Base-by-base conservation (phyloP, 2,329 filamentous ascomycete genomes). In the Didymella exigua region DNA sequence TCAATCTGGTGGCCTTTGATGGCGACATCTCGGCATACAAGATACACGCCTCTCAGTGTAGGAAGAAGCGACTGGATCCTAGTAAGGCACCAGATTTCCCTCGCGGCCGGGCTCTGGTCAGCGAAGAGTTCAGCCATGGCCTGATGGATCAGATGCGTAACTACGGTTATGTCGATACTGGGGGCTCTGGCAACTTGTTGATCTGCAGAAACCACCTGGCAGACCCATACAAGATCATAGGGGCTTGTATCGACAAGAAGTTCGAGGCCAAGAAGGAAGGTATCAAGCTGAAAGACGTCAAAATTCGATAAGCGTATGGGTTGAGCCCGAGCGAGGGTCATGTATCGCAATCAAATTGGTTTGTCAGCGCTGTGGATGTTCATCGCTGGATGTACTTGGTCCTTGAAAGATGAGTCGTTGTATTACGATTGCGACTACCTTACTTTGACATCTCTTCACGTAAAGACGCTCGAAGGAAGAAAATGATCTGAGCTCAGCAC, bases 111-210 rank as follows among this genome's bases (percentile, higher is more conserved):
- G 67, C 63, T 8, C 33, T 72, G 31, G 60, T 72, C 14, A 60
- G 56, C 11, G 65, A 66, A 18, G 63, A 67, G 19, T 71, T 69
- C 52, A 57, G 24, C 8, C 67, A 71, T 47, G 54, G 72, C 1
- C 27, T 61, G 19, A 44, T 34, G 23, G 41, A 40, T 18, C 29
- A 44, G 18, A 51, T 57, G 56, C 44, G 59, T 10, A 49, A 56
- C 49, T 61, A 61, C 29, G 59, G 56, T 5, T 61, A 59, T 13
- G 46, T 61, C 19, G 14, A 40, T 5, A 61, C 59, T 4, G 49
- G 48, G 13, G 51, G 51, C 2, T 52, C 44, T 13, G 58, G 58
- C 5, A 59, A 59, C 23, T 31, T 61, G 19, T 40, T 61, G 40
- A 59, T 61, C 10, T 44, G 18, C 11, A 46, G 56, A 11, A 54